phyloP scores from a whole-genome alignment of 768 basidiomycete genomes.

The Phylloporus sp. region DNA sequence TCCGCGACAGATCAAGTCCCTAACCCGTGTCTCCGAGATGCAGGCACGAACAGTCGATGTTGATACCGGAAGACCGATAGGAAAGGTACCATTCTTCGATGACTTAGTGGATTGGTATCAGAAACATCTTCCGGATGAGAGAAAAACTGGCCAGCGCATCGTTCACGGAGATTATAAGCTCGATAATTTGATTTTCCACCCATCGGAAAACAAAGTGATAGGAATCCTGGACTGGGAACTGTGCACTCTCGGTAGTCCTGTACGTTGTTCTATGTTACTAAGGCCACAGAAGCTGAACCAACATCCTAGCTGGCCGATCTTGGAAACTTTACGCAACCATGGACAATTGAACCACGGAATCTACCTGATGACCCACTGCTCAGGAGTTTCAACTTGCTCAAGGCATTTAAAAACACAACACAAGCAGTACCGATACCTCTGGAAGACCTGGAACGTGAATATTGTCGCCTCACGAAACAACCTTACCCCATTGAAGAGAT shows the following conservation, averaged over 20 bases:
- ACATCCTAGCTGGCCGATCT: slow-evolving; percentile 74
- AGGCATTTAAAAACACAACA: slow-evolving; percentile 62
- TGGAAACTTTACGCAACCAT: slow-evolving; percentile 85
- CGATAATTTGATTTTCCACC: slow-evolving; percentile 96
- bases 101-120: slow-evolving; percentile 77
- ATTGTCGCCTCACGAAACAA: slow-evolving; percentile 61
- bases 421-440: slow-evolving; percentile 57
- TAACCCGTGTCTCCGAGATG: slow-evolving; percentile 74
- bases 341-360: slow-evolving; percentile 52
- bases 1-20: slow-evolving; percentile 88
- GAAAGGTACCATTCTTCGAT: slow-evolving; percentile 71
- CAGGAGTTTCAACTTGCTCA: slow-evolving; percentile 30
- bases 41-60: slow-evolving; percentile 70
- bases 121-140: slow-evolving; percentile 71
- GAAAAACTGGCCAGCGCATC: slow-evolving; percentile 70
- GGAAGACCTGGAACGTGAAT: slow-evolving; percentile 77
- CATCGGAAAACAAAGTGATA: slow-evolving; percentile 86
- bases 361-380: slow-evolving; percentile 28
- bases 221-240: slow-evolving; percentile 98
- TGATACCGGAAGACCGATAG: slow-evolving; percentile 55
- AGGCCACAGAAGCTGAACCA: background rate
- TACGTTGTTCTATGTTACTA: slow-evolving; percentile 35
- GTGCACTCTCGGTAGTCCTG: slow-evolving; percentile 90
- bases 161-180: slow-evolving; percentile 98
- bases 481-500: slow-evolving; percentile 77